phyloP scores from a whole-genome alignment of 371 early-diverging fungal species.

The Mucor plumbeus region DNA sequence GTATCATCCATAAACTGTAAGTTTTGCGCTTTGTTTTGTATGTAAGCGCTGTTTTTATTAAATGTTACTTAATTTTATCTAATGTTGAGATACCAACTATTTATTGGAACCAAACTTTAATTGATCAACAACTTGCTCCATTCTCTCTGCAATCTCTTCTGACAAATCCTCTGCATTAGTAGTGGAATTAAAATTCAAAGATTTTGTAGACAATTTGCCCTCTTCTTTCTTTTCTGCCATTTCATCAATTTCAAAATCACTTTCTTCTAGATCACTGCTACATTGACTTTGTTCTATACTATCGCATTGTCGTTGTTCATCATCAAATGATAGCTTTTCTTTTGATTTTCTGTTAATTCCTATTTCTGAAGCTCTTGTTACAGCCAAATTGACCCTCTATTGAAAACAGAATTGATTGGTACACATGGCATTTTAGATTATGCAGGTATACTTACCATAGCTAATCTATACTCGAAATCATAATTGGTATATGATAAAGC shows the following conservation, averaged over 20 bases:
- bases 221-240: not conserved
- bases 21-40: too few species aligned
- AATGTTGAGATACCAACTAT: not conserved
- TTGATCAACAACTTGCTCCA: constrained; percentile 11
- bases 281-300: not conserved
- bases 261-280: not conserved
- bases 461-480: constrained; percentile 50
- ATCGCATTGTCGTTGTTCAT: not conserved
- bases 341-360: not conserved
- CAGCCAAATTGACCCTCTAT: constrained; percentile 22
- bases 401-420: not conserved
- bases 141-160: not conserved
- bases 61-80: not conserved
- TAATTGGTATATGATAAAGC: constrained; percentile 41
- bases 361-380: constrained; percentile 17
- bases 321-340: not conserved
- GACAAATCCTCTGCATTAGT: not conserved
- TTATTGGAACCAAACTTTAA: not conserved
- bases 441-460: constrained; percentile 33
- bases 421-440: not conserved
- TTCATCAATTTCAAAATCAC: not conserved
- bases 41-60: not conserved
- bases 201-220: not conserved
- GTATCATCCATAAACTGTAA: too few species aligned
- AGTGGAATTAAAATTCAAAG: not conserved